Base-by-base conservation (phyloP, 202 grass and related monocot species). In the Digitaria exilis region DNA sequence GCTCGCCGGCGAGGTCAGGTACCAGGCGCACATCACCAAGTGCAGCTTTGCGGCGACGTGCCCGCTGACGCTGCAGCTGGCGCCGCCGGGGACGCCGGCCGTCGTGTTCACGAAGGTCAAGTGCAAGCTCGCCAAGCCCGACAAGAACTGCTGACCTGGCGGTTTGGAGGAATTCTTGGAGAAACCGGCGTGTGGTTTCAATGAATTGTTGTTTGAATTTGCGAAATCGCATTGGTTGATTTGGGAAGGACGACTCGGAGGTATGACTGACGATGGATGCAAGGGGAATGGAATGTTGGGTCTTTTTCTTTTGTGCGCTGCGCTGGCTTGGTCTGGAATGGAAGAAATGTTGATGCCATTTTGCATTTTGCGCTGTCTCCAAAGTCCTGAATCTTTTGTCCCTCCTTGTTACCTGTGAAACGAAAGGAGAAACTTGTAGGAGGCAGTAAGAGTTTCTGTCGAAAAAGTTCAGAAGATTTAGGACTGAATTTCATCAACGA, bases 91-190 rank as follows among this genome's bases (percentile, higher is more conserved):
- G 1, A 71, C 19, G 51, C 3, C 8, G 0, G 76, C 46, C 25
- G 68, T 86, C 34, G 83, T 73, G 1, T 85, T 79, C 83, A 44
- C 43, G 45, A 63, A 64, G 66, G 66, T 85, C 75, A 79, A 64
- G 13, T 85, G 83, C 83, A 64, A 79, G 66, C 75, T 63, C 67
- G 22, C 31, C 6, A n/a, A 41, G 44, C 32, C 75, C 15, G 76
- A 85, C 6, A 79, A 85, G 67, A 79, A 79, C 43, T 84, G 81
- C 73, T 84, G 35, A 77, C 49, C 3, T 78, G 34, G 39, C 39
- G n/a, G 1, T 9, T 16, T 71, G 17, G 67, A 2, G 4, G 3
- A 0, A 29, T 22, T 24, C 9, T 12, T 24, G 60, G n/a, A 45
- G 41, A 4, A 6, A 9, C 26, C 41, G 45, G 41, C 41, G 16